Evolutionary conservation across 2,329 filamentous ascomycete genomes (phyloP), one percentile per base, ranked within the genome.

Genomic region (Tolypocladium album): DNA sequence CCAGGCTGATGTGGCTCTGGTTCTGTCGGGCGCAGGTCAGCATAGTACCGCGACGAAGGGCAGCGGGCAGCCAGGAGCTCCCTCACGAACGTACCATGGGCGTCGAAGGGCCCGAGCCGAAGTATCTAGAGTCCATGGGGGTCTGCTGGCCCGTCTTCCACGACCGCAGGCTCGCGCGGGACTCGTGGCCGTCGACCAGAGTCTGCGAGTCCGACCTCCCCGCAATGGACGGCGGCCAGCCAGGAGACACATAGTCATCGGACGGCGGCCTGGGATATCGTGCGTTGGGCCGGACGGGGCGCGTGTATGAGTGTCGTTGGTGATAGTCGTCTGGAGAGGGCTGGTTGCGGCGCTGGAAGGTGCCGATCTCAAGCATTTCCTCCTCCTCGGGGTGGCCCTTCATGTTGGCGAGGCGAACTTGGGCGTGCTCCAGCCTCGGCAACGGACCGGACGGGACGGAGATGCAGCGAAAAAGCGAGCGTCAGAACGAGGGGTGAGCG

Each of bases 1-100:
- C 70, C 42, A 78, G 69, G 61, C 74, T 78, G 56, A 75, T 69
- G 56, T 76, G 69, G 67, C 76, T 78, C 64, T 76, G 75, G 61
- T 75, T 72, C 75, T 78, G 65, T 64, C 15, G 55, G 8, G 13
- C 11, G 38, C 22, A 17, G 27, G 53, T 63, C 39, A 62, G 60
- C 40, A 31, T 27, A 9, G 9, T 7, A 7, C 50, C 8, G 20
- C 22, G 36, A 57, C 13, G n/a, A 58, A 55, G 45, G 45, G 56
- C 52, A 59, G 3, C 38, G 47, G 22, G n/a, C 17, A 13, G 31
- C 27, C 5, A 31, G 27, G 6, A 20, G 27, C 50, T n/a, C 27
- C 5, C 9, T n/a, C 27, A 17, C 34, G 55, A n/a, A 15, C 58
- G 47, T 56, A 66, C 62, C 63, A 66, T 64, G 17, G 64, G 61